Conservation (phyloP, 306 rosid genomes). For the Sicyos edulis region DNA sequence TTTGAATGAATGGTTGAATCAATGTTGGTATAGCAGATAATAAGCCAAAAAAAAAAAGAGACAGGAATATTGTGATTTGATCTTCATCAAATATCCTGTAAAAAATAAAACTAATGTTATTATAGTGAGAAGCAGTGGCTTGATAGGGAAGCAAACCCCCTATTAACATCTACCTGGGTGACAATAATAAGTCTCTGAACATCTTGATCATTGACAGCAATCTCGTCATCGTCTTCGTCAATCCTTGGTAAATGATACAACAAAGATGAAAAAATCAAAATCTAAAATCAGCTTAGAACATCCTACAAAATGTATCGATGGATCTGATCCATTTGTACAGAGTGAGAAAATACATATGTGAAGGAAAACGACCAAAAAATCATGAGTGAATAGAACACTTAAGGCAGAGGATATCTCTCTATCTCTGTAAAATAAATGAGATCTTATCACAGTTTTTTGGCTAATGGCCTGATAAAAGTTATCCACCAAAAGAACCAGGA, state of each 20-base stretch:
- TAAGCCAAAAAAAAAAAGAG: neutral
- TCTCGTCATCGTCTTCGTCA: conserved; percentile 80
- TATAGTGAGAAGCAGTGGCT: neutral
- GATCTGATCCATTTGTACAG: neutral
- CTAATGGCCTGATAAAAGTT: neutral
- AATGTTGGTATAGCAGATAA: neutral
- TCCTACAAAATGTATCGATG: conserved; percentile 13
- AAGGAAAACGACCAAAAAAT: neutral
- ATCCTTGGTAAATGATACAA: conserved; percentile 40
- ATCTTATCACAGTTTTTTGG: too few relatives aligned
- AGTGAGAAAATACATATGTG: neutral
- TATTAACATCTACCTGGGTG: conserved; percentile 60
- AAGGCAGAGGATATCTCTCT: neutral
- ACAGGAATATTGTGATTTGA: conserved; percentile 11
- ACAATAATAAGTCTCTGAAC: conserved; percentile 87
- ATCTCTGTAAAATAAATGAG: neutral
- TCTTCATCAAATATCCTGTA: neutral
- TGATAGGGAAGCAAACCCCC: conserved; percentile 11
- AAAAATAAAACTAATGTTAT: neutral
- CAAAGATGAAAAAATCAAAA: conserved; percentile 17
- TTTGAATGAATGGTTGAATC: neutral
- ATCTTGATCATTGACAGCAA: conserved; percentile 68
- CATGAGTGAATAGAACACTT: neutral
- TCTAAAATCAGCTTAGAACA: conserved; percentile 12
- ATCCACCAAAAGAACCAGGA: neutral